Evolutionary conservation across 768 basidiomycete species (phyloP), one percentile per base, ranked within the genome.

Genomic region (Hypholoma sublateritium): DNA sequence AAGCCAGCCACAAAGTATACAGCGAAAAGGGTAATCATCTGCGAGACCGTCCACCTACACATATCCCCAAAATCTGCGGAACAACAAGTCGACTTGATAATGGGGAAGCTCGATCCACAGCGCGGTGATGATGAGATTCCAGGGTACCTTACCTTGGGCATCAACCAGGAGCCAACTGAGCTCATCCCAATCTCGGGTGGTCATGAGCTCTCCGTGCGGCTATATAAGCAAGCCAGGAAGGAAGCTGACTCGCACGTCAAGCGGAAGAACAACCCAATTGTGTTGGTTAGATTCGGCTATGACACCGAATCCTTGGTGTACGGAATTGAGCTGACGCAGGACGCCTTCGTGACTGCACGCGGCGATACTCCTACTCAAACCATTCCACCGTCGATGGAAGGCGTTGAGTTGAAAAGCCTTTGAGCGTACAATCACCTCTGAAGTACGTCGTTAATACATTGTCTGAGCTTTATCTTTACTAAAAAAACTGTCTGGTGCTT

Each of bases 251-350:
- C 32, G 2, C 14, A 47, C 3, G 59, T 50, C n/a, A 9, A 32
- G 28, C 25, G 55, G 28, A 36, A 47, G 14, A 34, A 48, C 2
- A 59, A 56, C 36, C 55, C 59, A 1, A 49, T 59, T 24, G 50
- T 59, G 3, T 25, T 56, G 35, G 54, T 56, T 7, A 28, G 45
- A n/a, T 59, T 59, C 25, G 55, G 54, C 4, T 56, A 59, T 24
- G 49, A 56, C 34, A 21, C 22, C 11, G 19, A 55, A 32, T 25
- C 28, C 2, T 22, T 59, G 9, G 44, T 39, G 5, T n/a, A 46
- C 22, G 54, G 49, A 24, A 46, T 59, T 13, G 58, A 59, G 37
- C 43, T 59, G 7, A 59, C 59, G 0, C 13, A 39, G n/a, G 59
- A 59, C 35, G 59, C 59, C 13, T 59, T 56, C 45, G 43, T 48